Percentiles rank a stretch among this genome's conserved stretches.
Conservation (phyloP, 257 asterid species). For the Solanum pinnatisectum region DNA sequence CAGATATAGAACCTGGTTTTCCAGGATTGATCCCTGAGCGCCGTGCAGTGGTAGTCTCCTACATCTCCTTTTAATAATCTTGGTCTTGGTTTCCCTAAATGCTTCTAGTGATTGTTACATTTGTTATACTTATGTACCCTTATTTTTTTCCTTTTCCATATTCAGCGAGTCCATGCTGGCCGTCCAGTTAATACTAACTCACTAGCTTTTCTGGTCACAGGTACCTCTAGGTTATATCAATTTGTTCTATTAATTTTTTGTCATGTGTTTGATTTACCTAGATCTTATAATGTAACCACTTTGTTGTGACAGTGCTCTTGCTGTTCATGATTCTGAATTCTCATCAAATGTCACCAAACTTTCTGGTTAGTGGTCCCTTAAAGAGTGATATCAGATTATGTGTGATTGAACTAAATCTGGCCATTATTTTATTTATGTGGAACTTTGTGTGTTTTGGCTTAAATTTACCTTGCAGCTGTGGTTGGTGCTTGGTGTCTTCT, state of each 20-base stretch:
- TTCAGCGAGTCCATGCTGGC: constrained; percentile 78
- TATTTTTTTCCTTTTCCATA: background rate
- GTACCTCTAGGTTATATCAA: constrained; percentile 25
- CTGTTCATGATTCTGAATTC: constrained; percentile 97
- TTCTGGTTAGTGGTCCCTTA: constrained; percentile 65
- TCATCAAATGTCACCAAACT: constrained; percentile 94
- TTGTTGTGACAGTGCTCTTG: constrained; percentile 68
- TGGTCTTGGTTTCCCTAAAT: background rate
- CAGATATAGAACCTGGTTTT: constrained; percentile 88
- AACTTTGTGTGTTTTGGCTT: background rate
- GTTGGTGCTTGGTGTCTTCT: constrained; percentile 94
- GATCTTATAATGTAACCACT: constrained; percentile 5
- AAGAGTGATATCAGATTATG: background rate
- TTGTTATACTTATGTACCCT: background rate
- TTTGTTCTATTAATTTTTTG: background rate
- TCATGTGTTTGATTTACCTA: background rate
- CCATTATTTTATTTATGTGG: background rate
- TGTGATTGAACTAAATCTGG: background rate
- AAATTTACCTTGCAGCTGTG: constrained; percentile 52
- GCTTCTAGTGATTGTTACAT: background rate
- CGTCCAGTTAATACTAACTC: constrained; percentile 94
- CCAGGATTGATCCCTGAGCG: constrained; percentile 86
- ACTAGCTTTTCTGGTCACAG: constrained; percentile 91
- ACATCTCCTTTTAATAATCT: background rate
- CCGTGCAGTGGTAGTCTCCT: constrained; percentile 60